phyloP scores from a whole-genome alignment of 2,329 filamentous ascomycete species.

The Dichotomopilus funicola region DNA sequence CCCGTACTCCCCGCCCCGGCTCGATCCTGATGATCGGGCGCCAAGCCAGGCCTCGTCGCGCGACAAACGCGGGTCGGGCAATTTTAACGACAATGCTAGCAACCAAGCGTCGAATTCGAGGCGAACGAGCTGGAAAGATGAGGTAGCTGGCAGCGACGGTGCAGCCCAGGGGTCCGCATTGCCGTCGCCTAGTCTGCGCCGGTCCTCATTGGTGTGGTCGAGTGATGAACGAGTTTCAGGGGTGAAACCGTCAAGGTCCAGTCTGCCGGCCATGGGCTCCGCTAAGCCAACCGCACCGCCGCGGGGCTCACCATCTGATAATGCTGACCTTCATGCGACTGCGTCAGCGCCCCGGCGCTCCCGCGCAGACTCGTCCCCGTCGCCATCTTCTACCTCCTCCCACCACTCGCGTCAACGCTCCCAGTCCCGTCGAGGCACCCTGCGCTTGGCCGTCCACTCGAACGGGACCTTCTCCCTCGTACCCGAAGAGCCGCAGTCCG shows the following conservation, averaged over 20 bases:
- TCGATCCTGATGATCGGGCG: constrained; percentile 25
- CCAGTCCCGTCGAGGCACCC: constrained; percentile 36
- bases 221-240: constrained; percentile 40
- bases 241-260: constrained; percentile 33
- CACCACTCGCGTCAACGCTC: constrained; percentile 23
- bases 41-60: constrained; percentile 25
- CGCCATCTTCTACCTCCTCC: constrained; percentile 18
- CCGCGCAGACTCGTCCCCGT: constrained; percentile 19
- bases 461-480: constrained; percentile 55
- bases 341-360: constrained; percentile 27
- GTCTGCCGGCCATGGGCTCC: constrained; percentile 26
- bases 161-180: constrained; percentile 29
- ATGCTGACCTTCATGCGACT: constrained; percentile 33
- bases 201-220: constrained; percentile 33
- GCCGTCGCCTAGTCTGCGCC: constrained; percentile 29
- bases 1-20: constrained; percentile 42
- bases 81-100: constrained; percentile 17
- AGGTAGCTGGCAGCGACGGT: constrained; percentile 26
- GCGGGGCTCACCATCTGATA: constrained; percentile 33
- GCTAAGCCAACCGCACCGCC: constrained; percentile 31
- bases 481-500: constrained; percentile 26
- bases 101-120: constrained; percentile 11
- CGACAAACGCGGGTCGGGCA: constrained; percentile 18
- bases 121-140: constrained; percentile 17
- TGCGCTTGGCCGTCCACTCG: constrained; percentile 43